Evolutionary conservation across 2,329 filamentous ascomycete genomes (phyloP).

Genomic region (Hymenoscyphus salicellus): DNA sequence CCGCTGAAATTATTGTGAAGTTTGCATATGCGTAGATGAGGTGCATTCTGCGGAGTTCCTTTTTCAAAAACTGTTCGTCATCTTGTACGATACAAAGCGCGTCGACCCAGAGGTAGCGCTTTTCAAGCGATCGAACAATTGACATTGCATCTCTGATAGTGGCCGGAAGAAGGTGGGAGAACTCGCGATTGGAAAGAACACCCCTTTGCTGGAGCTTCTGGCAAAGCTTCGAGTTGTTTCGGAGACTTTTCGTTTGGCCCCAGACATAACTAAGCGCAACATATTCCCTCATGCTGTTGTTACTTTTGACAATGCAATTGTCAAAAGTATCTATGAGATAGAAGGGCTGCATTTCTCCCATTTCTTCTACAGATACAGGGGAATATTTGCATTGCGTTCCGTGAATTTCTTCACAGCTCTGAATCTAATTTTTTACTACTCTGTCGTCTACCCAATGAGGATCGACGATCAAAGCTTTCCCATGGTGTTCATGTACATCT

Average conservation of each 20-base stretch:
- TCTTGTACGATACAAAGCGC: neutral
- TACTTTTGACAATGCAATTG: neutral
- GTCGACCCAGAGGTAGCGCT: neutral
- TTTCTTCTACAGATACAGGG: neutral
- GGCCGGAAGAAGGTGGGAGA: neutral
- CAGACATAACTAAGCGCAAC: neutral
- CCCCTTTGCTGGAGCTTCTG: neutral
- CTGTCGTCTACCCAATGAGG: neutral
- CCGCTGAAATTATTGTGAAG: slow-evolving; percentile 1
- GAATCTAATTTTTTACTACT: neutral
- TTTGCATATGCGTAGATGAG: neutral
- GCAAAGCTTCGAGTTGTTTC: neutral
- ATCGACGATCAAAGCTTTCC: neutral
- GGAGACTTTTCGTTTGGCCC: neutral
- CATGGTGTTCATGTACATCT: neutral
- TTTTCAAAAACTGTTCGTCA: neutral
- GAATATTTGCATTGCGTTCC: neutral
- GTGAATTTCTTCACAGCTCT: neutral
- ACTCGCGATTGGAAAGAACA: neutral
- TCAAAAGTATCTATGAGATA: neutral
- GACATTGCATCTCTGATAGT: neutral
- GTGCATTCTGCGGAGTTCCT: neutral
- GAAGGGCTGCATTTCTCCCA: neutral
- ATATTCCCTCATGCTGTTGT: neutral
- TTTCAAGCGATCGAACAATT: neutral